Conservation (phyloP, 164 flowering plant genomes). For the Liriodendron chinense region DNA sequence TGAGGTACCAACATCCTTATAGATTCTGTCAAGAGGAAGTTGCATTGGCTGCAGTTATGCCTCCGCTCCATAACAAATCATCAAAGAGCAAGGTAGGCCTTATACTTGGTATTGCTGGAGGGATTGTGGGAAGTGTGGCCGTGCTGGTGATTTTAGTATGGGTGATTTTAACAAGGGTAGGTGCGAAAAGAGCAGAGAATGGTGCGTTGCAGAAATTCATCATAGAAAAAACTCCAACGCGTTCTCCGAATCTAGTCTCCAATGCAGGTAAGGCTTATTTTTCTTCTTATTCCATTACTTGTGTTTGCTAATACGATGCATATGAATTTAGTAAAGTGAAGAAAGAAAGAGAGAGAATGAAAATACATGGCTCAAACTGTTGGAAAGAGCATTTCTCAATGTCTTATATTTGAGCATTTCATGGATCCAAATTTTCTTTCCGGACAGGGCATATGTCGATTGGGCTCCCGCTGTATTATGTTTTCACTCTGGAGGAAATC, state of each 20-base stretch:
- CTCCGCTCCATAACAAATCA: slow-evolving; percentile 31
- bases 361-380: background rate
- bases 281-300: background rate
- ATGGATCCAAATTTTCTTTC: slow-evolving; percentile 3
- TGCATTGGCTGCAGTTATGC: slow-evolving; percentile 70
- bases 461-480: slow-evolving; percentile 61
- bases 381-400: background rate
- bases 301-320: background rate
- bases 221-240: slow-evolving; percentile 28
- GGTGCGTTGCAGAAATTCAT: slow-evolving; percentile 26
- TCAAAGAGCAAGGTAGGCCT: slow-evolving; percentile 44
- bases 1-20: slow-evolving; percentile 46
- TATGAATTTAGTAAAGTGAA: background rate
- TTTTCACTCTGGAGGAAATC: slow-evolving; percentile 70
- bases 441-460: slow-evolving; percentile 47
- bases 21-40: slow-evolving; percentile 50
- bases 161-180: slow-evolving; percentile 27
- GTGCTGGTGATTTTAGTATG: slow-evolving; percentile 34
- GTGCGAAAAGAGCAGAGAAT: slow-evolving; percentile 13
- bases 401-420: background rate
- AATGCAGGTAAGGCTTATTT: slow-evolving; percentile 48
- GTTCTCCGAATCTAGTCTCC: slow-evolving; percentile 27
- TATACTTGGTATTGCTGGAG: slow-evolving; percentile 55
- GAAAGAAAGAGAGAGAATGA: background rate
- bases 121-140: slow-evolving; percentile 28